Base-by-base conservation (phyloP, 495 filamentous ascomycete genomes). In the Massariosphaeria phaeospora region DNA sequence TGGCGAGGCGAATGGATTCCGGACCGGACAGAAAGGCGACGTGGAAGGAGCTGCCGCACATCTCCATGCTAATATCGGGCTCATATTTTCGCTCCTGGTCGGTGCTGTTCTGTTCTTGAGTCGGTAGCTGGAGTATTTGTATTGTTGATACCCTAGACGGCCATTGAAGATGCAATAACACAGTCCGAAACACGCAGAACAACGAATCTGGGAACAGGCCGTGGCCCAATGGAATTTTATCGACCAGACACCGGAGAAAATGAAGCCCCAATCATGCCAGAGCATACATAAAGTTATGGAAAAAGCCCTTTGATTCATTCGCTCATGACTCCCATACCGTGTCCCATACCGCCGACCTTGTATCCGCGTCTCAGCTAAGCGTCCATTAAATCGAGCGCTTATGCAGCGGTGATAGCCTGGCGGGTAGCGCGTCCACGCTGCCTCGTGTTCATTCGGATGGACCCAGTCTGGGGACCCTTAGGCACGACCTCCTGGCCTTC, bases 401-500 rank as follows among this genome's bases (percentile, higher is more conserved):
- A 91, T 69, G 87, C 78, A 67, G 88, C 77, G 53, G 85, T 88
- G 75, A 96, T 86, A 66, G 88, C 88, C 69, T 76, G 76, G 74
- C 87, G 84, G 66, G 84, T 72, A 72, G 84, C 81, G 66, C 80
- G 74, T 67, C 87, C 93, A 67, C 90, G 88, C 81, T 96, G 93
- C 74, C 89, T 84, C 51, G 87, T 85, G 78, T 72, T 87, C 66
- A 98, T 76, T 66, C 81, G 83, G 55, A 69, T 66, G 62, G 79
- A 75, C 47, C 77, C 78, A 63, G 82, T 77, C 34, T 78, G 70
- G 61, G 82, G 78, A 33, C 79, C 81, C 80, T 96, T 96, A 75
- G 89, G 80, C 58, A 95, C 84, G 59, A 85, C 79, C 80, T 99
- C 93, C 67, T 89, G 83, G 50, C 80, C 88, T 80, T 99, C 94